Base-by-base conservation (phyloP, 805 yeast species). In the Metschnikowia hibisci region DNA sequence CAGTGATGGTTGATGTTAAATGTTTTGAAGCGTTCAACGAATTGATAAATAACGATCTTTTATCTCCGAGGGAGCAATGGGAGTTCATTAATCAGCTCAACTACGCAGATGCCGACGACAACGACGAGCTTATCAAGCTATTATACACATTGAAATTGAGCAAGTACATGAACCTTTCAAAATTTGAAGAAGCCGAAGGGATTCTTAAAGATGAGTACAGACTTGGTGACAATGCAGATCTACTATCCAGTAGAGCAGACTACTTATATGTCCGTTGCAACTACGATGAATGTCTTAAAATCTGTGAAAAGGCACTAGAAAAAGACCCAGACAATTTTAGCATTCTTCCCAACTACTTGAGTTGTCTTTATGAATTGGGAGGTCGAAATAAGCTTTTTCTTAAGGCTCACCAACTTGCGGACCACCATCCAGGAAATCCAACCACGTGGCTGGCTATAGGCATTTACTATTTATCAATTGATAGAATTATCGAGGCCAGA, bases 391-490 rank as follows among this genome's bases (percentile, higher is more conserved):
- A 83, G 64, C 67, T 93, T 25, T 93, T 87, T 57, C 64, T 85
- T 16, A 64, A 84, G 29, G 84, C 97, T 0, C 96, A 93, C 57
- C 85, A 84, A 53, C 66, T 93, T 44, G 95, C 96, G 0, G 96
- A 87, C 48, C 73, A 76, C 45, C 85, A 86, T 48, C 96, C 98
- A 0, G 80, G 81, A 34, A 78, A 80, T 53, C 81, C 95, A 12
- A 78, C 86, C 27, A 83, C 98, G 0, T 93, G 96, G 96, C 74
- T 88, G 46, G 87, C 96, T 0, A 88, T 93, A 13, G 99, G 95
- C 3, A 81, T 87, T 2, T 91, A 93, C 64, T 93, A 93, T 60
- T 69, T 91, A 50, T 73, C 89, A 4, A 81, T 84, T 4, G 76
- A 75, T 46, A 84, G 84, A 58, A 71, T 86, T 10, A 62, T 81